Base-by-base conservation (phyloP, 176 grass and related monocot species). In the Elymus sibiricus region DNA sequence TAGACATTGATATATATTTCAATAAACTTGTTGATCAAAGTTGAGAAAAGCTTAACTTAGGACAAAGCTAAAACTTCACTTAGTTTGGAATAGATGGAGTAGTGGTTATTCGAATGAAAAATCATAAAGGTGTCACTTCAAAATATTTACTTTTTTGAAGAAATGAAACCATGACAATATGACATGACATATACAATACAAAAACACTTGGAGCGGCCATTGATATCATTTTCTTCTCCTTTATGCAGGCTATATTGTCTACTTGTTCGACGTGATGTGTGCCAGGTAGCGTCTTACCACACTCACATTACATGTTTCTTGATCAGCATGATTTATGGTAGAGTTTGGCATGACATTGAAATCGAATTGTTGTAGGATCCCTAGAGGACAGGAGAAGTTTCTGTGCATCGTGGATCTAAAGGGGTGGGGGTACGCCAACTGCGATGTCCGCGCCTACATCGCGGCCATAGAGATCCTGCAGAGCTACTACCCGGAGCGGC, bases 381-480 rank as follows among this genome's bases (percentile, higher is more conserved):
- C 94, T 16, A 75, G 79, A 62, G 85, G 83, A 2, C 91, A 95
- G 61, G 94, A 97, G 63, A 97, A 93, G 76, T 97, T 93, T 27
- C 51, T 88, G 58, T 83, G 79, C 79, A 84, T 97, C 22, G 89
- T 67, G 3, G 94, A 97, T 82, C 67, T 97, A 25, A 85, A 93
- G 73, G 94, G 87, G 25, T 97, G 91, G 91, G 91, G 91, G 32
- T 97, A 97, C 40, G 88, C 91, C 31, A 91, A 93, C 46, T 92
- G 91, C 15, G 94, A 97, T 16, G 71, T 90, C 5, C 42, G 87
- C 0, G 94, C 85, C 27, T 97, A 93, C 46, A 66, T 91, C 17
- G 91, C 91, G 42, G 89, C 85, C 64, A 58, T 97, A 5, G 89
- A 97, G 26, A 92, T 97, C 75, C 81, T 97, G 91, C 94, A 97